A percentile compares a stretch with the other conserved stretches of the same genome.
These are phyloP conservation scores for Terana coerulea DNA, from an alignment of 768 basidiomycete genomes.

Conservation along the genomic window DNA sequence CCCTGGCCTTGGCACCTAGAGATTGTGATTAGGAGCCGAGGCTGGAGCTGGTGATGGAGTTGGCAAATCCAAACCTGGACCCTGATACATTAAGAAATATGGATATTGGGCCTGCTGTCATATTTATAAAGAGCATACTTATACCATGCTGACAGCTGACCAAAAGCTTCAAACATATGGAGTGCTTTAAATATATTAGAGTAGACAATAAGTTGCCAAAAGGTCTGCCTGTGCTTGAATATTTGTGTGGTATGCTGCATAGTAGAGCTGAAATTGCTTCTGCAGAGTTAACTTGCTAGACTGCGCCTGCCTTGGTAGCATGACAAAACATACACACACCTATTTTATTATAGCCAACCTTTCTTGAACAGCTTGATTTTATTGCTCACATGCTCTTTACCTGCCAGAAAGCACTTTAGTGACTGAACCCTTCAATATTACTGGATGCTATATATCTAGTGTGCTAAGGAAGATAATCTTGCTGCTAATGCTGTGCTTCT, in stretches of 20 bases:
- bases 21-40: slow-evolving; percentile 31
- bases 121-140: neutral
- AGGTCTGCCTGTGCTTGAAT: slow-evolving; percentile 35
- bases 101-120: too few species aligned
- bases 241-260: slow-evolving; percentile 50
- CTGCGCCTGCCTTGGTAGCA: slow-evolving; percentile 32
- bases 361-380: too few species aligned
- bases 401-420: too few species aligned
- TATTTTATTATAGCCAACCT: too few species aligned
- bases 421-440: too few species aligned
- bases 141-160: slow-evolving; percentile 50
- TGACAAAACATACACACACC: slow-evolving; percentile 19
- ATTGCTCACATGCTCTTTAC: too few species aligned
- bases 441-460: too few species aligned
- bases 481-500: too few species aligned
- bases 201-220: slow-evolving; percentile 42
- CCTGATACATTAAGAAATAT: slow-evolving; percentile 7
- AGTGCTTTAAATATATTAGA: slow-evolving; percentile 64
- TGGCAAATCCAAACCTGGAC: slow-evolving; percentile 27
- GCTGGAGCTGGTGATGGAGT: slow-evolving; percentile 4
- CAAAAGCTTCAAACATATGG: slow-evolving; percentile 69
- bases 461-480: too few species aligned
- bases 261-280: slow-evolving; percentile 82
- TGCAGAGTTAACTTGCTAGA: slow-evolving; percentile 76
- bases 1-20: slow-evolving; percentile 39